phyloP scores from a whole-genome alignment of 805 yeast species.

The Starmera dryadoides region DNA sequence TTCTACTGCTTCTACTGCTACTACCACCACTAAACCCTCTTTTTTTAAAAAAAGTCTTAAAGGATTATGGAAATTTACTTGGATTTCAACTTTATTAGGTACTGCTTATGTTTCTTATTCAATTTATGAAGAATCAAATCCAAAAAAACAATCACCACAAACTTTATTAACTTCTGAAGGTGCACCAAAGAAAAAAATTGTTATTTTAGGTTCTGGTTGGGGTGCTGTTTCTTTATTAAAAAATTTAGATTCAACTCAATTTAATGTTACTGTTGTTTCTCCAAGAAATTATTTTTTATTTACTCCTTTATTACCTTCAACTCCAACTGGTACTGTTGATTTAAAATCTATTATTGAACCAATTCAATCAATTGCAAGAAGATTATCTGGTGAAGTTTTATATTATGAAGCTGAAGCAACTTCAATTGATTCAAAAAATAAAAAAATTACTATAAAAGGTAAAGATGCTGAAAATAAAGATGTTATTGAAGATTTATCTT shows the following conservation, averaged over 20 bases:
- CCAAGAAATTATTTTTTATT: constrained; percentile 94
- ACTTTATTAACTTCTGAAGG: constrained; percentile 43
- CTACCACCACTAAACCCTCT: constrained; percentile 12
- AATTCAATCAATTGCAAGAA: constrained; percentile 78
- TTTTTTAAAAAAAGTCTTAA: constrained; percentile 15
- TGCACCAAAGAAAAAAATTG: constrained; percentile 37
- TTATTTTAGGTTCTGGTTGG: constrained; percentile 90
- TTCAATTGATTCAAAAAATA: constrained; percentile 66
- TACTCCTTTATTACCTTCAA: constrained; percentile 93
- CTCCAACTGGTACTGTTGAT: constrained; percentile 91
- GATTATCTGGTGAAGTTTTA: constrained; percentile 66
- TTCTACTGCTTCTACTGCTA: too few relatives aligned
- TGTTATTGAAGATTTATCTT: constrained; percentile 39
- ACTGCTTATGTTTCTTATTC: constrained; percentile 56
- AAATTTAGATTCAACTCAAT: constrained; percentile 76
- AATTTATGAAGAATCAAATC: constrained; percentile 56
- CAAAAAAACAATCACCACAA: constrained; percentile 54
- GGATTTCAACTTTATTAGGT: constrained; percentile 42
- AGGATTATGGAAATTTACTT: constrained; percentile 37
- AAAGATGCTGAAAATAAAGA: constrained; percentile 38
- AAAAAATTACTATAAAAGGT: constrained; percentile 57
- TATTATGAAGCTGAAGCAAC: constrained; percentile 91
- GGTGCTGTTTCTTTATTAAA: constrained; percentile 83
- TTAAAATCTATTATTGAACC: constrained; percentile 91
- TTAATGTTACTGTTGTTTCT: constrained; percentile 83